Conservation (phyloP, 768 basidiomycete species). For the Postia placenta region DNA sequence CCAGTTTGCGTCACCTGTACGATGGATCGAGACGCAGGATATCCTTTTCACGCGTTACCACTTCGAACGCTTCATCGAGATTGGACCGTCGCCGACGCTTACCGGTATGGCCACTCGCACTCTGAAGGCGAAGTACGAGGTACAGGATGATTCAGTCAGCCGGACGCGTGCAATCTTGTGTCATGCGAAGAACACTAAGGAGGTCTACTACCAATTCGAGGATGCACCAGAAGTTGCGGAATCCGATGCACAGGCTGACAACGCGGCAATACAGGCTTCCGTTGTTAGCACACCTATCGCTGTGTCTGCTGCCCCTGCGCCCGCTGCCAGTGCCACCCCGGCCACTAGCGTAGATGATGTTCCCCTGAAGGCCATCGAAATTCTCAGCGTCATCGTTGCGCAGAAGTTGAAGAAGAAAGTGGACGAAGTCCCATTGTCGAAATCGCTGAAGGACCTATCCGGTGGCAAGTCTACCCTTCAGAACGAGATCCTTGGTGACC, state of each 20-base stretch:
- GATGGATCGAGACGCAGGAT: conserved; percentile 99
- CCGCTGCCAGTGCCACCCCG: conserved; percentile 49
- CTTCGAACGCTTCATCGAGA: conserved; percentile 92
- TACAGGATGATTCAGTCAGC: conserved; percentile 77
- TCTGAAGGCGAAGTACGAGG: conserved; percentile 90
- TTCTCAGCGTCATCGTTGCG: conserved; percentile 82
- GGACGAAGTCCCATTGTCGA: conserved; percentile 81
- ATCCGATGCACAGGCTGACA: conserved; percentile 30
- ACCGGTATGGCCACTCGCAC: conserved; percentile 93
- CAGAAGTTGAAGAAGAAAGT: conserved; percentile 98
- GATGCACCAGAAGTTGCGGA: conserved; percentile 58
- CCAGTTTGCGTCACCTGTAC: conserved; percentile 96
- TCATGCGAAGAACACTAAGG: conserved; percentile 92
- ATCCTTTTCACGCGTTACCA: conserved; percentile 78
- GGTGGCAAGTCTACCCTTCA: conserved; percentile 98
- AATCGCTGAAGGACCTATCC: conserved; percentile 97
- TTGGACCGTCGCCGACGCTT: conserved; percentile 94
- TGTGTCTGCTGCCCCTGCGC: conserved; percentile 34
- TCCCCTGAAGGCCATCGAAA: conserved; percentile 87
- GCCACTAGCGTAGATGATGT: conserved; percentile 81
- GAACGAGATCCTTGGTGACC: conserved; percentile 96
- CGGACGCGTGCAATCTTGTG: conserved; percentile 80
- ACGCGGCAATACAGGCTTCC: conserved; percentile 30
- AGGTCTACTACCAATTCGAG: conserved; percentile 97
- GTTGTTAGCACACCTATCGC: conserved; percentile 35